Conservation (phyloP, 2,329 filamentous ascomycete genomes). For the Clonostachys sp. region DNA sequence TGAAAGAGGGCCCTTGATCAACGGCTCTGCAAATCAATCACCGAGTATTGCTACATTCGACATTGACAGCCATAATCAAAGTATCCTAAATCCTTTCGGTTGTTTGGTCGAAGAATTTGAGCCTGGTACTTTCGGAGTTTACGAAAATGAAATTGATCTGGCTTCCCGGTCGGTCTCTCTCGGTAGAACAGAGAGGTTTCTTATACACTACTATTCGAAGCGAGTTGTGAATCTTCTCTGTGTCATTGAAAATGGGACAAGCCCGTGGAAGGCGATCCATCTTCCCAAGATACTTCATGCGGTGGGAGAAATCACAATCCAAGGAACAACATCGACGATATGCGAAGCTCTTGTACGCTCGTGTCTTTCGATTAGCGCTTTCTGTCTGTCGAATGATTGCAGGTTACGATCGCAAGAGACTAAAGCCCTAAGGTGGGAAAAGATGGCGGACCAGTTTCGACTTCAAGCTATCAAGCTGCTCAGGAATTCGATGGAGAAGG, state of each 20-base stretch:
- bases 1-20: too few species aligned
- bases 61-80: neutral
- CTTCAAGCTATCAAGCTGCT: constrained; percentile 11
- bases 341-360: constrained; percentile 12
- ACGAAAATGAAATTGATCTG: neutral
- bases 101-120: neutral
- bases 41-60: neutral
- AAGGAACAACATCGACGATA: constrained; percentile 10
- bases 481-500: constrained; percentile 10
- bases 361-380: constrained; percentile 15
- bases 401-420: constrained; percentile 3
- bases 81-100: neutral
- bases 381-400: constrained; percentile 12
- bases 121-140: neutral
- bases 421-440: constrained; percentile 8
- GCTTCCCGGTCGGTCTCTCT: constrained; percentile 2
- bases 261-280: constrained; percentile 17
- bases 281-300: constrained; percentile 13
- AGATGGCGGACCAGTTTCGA: constrained; percentile 4
- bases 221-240: constrained; percentile 15
- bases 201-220: constrained; percentile 14
- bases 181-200: constrained; percentile 9
- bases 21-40: neutral
- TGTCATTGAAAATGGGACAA: constrained; percentile 16
- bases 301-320: constrained; percentile 11